Evolutionary conservation across 1,284 basidiomycete species (phyloP).

Genomic region (Calocybe gambosa): DNA sequence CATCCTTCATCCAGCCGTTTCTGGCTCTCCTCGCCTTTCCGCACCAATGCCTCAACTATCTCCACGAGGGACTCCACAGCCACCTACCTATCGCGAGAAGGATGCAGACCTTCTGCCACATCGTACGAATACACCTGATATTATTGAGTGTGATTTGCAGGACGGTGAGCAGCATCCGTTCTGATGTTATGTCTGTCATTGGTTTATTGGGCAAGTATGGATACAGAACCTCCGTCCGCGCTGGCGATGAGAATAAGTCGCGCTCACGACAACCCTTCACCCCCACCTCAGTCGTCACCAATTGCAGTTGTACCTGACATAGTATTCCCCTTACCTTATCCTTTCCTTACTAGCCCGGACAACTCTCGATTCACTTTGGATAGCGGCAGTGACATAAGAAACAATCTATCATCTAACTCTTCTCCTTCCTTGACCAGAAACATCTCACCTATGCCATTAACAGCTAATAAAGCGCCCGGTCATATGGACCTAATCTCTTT

Average conservation of each 20-base stretch:
- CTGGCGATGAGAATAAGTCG: constrained; percentile 58
- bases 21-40: constrained; percentile 42
- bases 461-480: not conserved
- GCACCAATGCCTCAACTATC: constrained; percentile 26
- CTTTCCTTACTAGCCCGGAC: not conserved
- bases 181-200: not conserved
- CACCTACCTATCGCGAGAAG: constrained; percentile 19
- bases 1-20: constrained; percentile 23
- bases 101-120: constrained; percentile 25
- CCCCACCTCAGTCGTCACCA: constrained; percentile 46
- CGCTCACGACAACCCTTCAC: constrained; percentile 70
- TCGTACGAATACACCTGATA: constrained; percentile 40
- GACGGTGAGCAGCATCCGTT: constrained; percentile 36
- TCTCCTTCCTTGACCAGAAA: constrained; percentile 13
- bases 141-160: constrained; percentile 26
- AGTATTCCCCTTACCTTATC: constrained; percentile 6
- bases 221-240: constrained; percentile 56
- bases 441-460: constrained; percentile 18
- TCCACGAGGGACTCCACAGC: constrained; percentile 15
- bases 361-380: not conserved
- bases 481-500: constrained; percentile 35
- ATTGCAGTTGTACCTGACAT: constrained; percentile 17
- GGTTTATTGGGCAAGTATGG: constrained; percentile 6
- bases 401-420: constrained; percentile 13
- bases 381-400: not conserved